Base-by-base conservation (phyloP, 768 basidiomycete species). In the Rubroboletus pulcherrimus region DNA sequence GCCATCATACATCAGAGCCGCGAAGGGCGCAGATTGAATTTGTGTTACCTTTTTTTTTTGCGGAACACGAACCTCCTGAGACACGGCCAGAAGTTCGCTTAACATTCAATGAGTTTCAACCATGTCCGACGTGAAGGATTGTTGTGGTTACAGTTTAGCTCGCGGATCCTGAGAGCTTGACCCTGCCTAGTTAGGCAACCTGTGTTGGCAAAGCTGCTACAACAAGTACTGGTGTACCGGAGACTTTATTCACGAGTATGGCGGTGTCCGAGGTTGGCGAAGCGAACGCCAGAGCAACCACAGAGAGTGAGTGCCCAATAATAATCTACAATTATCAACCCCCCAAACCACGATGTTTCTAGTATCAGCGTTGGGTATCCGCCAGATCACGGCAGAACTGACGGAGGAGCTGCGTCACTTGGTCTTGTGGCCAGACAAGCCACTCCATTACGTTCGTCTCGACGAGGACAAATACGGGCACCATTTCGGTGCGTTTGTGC, bases 401-500 rank as follows among this genome's bases (percentile, higher is more conserved):
- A 84, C 84, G 0, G 63, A 82, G 43, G 62, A 71, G 7, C 75
- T 85, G 38, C 79, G 83, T 39, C 83, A 83, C 66, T 73, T 74
- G 26, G 81, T 86, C 5, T 73, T 86, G 24, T 85, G 83, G 82
- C 81, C 83, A 9, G 65, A 77, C 58, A 74, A 74, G 60, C 75
- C 78, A 8, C 63, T 80, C 14, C 73, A 77, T 53, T 72, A 80
- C 54, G 78, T 85, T 44, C 71, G 64, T 53, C 73, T 84, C 3
- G 76, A 81, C 12, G 82, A 83, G 57, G 83, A 86, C 60, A 66
- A 74, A 37, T 51, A 59, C 19, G 83, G 80, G 10, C 55, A 73
- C 58, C 84, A 85, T 72, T 78, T 78, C 60, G 84, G 84, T 46
- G 80, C 81, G 2, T 84, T 87, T 68, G 48, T 81, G 9, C 61